These are phyloP conservation scores for Sporobolomyces roseus DNA, from an alignment of 768 basidiomycete genomes.

Conservation along the genomic window DNA sequence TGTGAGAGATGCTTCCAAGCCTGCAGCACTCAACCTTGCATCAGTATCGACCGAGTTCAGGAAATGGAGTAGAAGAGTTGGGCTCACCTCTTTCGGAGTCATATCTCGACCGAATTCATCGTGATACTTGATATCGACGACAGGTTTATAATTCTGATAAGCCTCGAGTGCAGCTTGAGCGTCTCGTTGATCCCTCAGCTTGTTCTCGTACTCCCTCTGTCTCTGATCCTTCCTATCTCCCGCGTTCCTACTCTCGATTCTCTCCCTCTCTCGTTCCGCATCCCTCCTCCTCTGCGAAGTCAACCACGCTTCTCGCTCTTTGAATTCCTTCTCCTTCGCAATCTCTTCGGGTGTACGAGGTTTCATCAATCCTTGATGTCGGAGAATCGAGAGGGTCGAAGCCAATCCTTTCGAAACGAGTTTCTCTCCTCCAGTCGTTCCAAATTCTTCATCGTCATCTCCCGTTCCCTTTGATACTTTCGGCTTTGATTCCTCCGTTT, in stretches of 20 bases:
- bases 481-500: constrained; percentile 68
- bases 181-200: constrained; percentile 84
- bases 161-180: constrained; percentile 71
- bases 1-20: constrained; percentile 98
- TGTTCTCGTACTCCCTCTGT: constrained; percentile 89
- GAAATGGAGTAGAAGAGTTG: too few species aligned
- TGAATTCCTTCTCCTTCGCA: constrained; percentile 76
- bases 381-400: constrained; percentile 78
- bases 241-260: constrained; percentile 59
- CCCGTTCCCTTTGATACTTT: constrained; percentile 47
- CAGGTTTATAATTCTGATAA: constrained; percentile 94
- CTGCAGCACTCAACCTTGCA: constrained; percentile 8
- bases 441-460: constrained; percentile 48
- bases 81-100: constrained; percentile 70
- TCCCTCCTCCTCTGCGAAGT: constrained; percentile 73
- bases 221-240: constrained; percentile 86
- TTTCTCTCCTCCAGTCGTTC: constrained; percentile 70
- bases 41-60: neutral
- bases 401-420: constrained; percentile 80
- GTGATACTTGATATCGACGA: constrained; percentile 90
- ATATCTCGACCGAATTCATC: constrained; percentile 88
- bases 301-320: constrained; percentile 83
- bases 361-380: constrained; percentile 84
- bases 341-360: constrained; percentile 60
- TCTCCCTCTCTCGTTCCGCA: constrained; percentile 75